Evolutionary conservation across 2,329 filamentous ascomycete genomes (phyloP).

Genomic region (Salinomyces thailandicus): DNA sequence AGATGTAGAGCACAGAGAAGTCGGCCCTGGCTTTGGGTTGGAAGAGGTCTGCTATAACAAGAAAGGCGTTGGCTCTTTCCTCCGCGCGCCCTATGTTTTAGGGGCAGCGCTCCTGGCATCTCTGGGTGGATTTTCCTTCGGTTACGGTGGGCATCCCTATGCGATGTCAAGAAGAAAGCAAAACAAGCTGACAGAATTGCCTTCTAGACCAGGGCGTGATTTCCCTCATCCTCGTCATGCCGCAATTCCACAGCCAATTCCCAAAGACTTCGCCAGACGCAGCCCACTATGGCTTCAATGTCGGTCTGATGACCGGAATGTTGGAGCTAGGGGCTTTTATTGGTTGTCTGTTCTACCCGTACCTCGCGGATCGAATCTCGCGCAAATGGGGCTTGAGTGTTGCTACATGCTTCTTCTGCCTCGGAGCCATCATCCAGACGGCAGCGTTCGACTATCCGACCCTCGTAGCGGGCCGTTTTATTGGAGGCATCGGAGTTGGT

Average conservation of each 20-base stretch:
- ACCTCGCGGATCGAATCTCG: neutral
- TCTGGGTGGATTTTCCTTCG: slow-evolving; percentile 31
- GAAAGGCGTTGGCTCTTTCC: too few relatives aligned
- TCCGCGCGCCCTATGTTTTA: neutral
- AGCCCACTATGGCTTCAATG: neutral
- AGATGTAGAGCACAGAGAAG: too few relatives aligned
- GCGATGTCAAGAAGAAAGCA: too few relatives aligned
- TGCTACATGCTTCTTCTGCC: neutral
- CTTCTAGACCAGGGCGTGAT: neutral
- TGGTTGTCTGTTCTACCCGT: neutral
- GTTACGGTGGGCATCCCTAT: slow-evolving; percentile 23
- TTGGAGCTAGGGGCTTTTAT: neutral
- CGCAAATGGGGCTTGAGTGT: neutral
- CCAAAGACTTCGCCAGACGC: too few relatives aligned
- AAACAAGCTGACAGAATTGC: neutral
- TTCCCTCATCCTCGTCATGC: neutral
- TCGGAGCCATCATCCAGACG: slow-evolving; percentile 33
- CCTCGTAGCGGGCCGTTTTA: slow-evolving; percentile 13
- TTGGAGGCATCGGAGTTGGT: slow-evolving; percentile 15
- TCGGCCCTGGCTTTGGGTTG: too few relatives aligned
- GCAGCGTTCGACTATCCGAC: slow-evolving; percentile 13
- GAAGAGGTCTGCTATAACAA: too few relatives aligned
- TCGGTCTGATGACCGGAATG: neutral
- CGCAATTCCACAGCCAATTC: neutral
- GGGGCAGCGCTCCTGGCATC: slow-evolving; percentile 21